Conservation (phyloP, 345 rosid species). For the Melaleuca quinquenervia region DNA sequence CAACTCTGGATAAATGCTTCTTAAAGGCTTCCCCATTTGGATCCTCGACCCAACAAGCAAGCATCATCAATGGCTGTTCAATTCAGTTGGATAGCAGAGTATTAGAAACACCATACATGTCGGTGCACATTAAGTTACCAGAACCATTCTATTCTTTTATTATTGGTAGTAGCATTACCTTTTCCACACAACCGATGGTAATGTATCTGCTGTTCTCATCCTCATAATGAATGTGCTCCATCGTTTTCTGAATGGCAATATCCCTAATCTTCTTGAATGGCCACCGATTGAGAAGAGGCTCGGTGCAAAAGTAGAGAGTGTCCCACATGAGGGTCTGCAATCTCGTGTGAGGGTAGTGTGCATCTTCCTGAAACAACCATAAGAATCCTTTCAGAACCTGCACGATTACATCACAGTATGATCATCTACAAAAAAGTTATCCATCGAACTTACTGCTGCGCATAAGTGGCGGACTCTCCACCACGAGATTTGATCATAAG, state of each 20-base stretch:
- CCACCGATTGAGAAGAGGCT: conserved; percentile 42
- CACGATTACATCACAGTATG: neutral
- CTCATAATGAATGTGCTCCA: conserved; percentile 59
- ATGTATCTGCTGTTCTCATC: conserved; percentile 60
- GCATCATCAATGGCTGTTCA: conserved; percentile 42
- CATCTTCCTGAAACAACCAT: conserved; percentile 32
- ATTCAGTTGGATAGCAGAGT: neutral
- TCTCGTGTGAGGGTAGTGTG: conserved; percentile 46
- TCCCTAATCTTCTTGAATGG: conserved; percentile 49
- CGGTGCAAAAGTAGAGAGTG: conserved; percentile 29
- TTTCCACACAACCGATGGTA: conserved; percentile 51
- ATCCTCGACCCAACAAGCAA: conserved; percentile 78
- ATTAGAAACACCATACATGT: neutral
- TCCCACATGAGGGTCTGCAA: conserved; percentile 56
- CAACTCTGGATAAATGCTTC: conserved; percentile 68
- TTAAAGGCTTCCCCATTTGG: conserved; percentile 40
- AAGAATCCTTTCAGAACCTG: neutral
- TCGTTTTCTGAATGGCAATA: conserved; percentile 35
- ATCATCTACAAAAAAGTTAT: neutral
- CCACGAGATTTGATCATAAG: conserved; percentile 47
- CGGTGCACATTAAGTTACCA: neutral
- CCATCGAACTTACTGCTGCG: conserved; percentile 9
- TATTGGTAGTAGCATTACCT: conserved; percentile 17
- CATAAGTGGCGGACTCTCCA: conserved; percentile 30
- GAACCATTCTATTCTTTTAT: neutral